Percentiles rank a stretch among this genome's conserved stretches.
Conservation (phyloP, 306 rosid genomes). For the Cicer pinnatifidum region DNA sequence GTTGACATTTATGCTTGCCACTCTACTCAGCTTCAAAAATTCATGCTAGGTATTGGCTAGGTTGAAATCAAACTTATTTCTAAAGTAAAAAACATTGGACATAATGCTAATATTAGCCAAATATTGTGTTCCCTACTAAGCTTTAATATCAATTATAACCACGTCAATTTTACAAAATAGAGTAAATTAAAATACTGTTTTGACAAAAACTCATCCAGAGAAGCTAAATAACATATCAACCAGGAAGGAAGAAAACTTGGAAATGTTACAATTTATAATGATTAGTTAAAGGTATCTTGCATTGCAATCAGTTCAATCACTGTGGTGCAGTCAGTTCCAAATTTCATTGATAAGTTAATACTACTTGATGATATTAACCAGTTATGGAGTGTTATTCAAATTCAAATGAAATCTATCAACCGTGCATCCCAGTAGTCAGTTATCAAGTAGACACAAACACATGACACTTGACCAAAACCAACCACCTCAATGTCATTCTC, state of each 20-base stretch:
- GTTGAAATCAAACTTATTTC: neutral
- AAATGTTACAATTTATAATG: neutral
- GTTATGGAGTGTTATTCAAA: neutral
- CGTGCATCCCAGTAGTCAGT: neutral
- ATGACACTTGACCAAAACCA: too few species aligned
- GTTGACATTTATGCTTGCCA: neutral
- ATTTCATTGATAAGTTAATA: neutral
- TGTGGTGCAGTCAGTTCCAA: neutral
- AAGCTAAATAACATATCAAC: neutral
- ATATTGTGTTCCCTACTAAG: too few species aligned
- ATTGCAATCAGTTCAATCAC: too few species aligned
- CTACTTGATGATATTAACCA: neutral
- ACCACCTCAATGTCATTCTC: too few species aligned
- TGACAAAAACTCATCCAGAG: neutral
- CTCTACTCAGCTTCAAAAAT: neutral
- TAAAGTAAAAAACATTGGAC: too few species aligned
- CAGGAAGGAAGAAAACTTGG: neutral
- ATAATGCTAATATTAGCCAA: too few species aligned
- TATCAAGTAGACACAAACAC: neutral
- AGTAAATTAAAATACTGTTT: neutral
- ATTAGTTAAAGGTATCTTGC: too few species aligned
- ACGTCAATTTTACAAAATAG: neutral
- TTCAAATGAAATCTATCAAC: constrained; percentile 4
- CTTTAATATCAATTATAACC: too few species aligned
- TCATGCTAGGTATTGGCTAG: neutral